Conservation (phyloP, 768 basidiomycete genomes). For the Chiua virens region DNA sequence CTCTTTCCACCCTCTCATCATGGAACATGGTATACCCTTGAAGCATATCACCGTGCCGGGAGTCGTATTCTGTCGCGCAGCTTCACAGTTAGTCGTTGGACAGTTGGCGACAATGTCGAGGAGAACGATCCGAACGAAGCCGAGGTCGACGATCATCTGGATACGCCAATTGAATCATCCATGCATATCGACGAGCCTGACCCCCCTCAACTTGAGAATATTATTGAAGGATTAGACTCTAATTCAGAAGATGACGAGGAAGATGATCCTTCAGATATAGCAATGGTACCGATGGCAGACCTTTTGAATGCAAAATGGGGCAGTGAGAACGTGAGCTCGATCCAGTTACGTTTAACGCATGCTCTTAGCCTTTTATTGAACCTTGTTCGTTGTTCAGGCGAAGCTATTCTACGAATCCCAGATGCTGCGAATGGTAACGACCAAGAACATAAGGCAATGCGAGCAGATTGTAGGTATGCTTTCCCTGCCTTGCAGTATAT, state of each 20-base stretch:
- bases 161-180: slow-evolving; percentile 17
- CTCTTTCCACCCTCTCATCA: slow-evolving; percentile 61
- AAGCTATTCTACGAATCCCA: slow-evolving; percentile 79
- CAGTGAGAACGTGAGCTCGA: slow-evolving; percentile 72
- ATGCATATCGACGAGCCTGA: slow-evolving; percentile 32
- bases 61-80: slow-evolving; percentile 91
- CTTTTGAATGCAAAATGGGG: slow-evolving; percentile 89
- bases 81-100: slow-evolving; percentile 76
- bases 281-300: slow-evolving; percentile 97
- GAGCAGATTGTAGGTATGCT: slow-evolving; percentile 77
- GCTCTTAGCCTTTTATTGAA: too few relatives aligned
- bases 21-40: slow-evolving; percentile 57
- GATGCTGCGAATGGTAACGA: slow-evolving; percentile 77
- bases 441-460: slow-evolving; percentile 67
- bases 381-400: slow-evolving; percentile 48
- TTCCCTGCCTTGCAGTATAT: neutral
- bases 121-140: slow-evolving; percentile 31
- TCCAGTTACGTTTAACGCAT: neutral
- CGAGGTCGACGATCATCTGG: slow-evolving; percentile 31
- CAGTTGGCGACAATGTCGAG: slow-evolving; percentile 32
- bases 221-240: slow-evolving; percentile 36
- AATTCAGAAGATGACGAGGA: slow-evolving; percentile 46
- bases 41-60: slow-evolving; percentile 84
- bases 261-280: slow-evolving; percentile 61
- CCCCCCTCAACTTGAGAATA: slow-evolving; percentile 1